Percentiles rank a stretch among this genome's conserved stretches.
These are phyloP conservation scores for Allium fistulosum DNA, from an alignment of 106 monocot genomes.

Conservation along the genomic window DNA sequence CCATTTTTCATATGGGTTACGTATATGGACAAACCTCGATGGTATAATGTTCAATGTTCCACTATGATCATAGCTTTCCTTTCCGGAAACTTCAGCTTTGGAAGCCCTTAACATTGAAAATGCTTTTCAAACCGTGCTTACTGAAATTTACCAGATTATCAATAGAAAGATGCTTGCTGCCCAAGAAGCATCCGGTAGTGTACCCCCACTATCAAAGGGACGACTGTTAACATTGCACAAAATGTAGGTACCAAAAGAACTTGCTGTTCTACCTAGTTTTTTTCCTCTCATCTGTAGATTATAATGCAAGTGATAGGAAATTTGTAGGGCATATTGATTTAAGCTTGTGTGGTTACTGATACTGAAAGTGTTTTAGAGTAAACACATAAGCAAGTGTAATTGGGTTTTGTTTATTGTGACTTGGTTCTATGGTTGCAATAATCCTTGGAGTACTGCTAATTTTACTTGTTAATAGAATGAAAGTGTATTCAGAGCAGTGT, in stretches of 20 bases:
- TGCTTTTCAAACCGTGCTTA: slow-evolving; percentile 52
- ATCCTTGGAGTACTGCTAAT: no score
- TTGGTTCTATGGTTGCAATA: background rate
- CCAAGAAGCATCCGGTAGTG: slow-evolving; percentile 28
- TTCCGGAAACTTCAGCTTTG: slow-evolving; percentile 65
- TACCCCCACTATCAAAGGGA: slow-evolving; percentile 33
- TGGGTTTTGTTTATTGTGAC: background rate
- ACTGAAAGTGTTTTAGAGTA: background rate
- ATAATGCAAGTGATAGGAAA: background rate
- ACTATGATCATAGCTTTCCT: slow-evolving; percentile 17
- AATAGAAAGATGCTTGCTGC: slow-evolving; percentile 66
- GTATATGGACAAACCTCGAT: no score
- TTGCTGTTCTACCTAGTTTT: slow-evolving; percentile 45
- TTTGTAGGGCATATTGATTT: slow-evolving; percentile 7
- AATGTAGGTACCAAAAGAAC: slow-evolving; percentile 13
- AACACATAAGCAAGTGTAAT: background rate
- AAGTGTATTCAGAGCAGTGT: no score
- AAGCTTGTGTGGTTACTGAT: background rate
- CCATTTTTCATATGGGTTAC: no score
- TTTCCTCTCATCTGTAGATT: background rate
- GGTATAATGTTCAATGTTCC: no score
- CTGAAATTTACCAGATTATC: slow-evolving; percentile 53
- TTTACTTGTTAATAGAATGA: no score
- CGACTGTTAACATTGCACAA: slow-evolving; percentile 54
- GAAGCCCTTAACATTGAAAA: slow-evolving; percentile 60